These are phyloP conservation scores for Bassia scoparia DNA, from an alignment of 148 eudicot genomes.

Conservation along the genomic window DNA sequence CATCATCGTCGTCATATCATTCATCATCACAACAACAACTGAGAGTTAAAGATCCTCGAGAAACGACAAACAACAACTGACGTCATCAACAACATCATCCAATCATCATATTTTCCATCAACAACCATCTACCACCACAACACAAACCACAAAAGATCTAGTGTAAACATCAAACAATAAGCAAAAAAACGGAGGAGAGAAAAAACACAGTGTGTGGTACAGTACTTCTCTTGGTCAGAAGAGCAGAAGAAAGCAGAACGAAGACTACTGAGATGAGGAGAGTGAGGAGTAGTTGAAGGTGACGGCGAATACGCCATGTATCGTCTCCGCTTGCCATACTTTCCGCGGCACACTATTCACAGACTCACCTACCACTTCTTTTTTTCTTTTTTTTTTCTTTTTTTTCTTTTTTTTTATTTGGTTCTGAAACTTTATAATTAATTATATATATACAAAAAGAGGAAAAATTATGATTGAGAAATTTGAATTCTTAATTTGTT, in stretches of 20 bases:
- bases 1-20: no score
- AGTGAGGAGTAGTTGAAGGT: slow-evolving; percentile 80
- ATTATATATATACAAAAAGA: no score
- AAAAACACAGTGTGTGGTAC: no score
- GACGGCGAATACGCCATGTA: slow-evolving; percentile 98
- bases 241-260: slow-evolving; percentile 57
- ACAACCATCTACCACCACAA: background rate
- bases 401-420: background rate
- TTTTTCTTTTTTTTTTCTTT: background rate
- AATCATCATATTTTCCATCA: no score
- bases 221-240: slow-evolving; percentile 77
- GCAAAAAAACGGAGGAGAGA: background rate
- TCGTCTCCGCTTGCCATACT: slow-evolving; percentile 86
- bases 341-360: background rate
- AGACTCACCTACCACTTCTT: background rate
- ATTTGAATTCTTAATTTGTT: no score
- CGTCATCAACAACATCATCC: no score
- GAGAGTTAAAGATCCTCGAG: no score
- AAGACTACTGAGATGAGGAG: slow-evolving; percentile 75
- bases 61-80: no score
- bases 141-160: slow-evolving; percentile 19
- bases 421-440: no score
- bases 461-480: no score
- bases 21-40: no score
- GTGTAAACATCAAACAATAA: no score